A percentile compares a stretch with the other conserved stretches of the same genome.
These are phyloP conservation scores for Pseudodiploospora longispora DNA, from an alignment of 2,329 filamentous ascomycete genomes.

Conservation along the genomic window DNA sequence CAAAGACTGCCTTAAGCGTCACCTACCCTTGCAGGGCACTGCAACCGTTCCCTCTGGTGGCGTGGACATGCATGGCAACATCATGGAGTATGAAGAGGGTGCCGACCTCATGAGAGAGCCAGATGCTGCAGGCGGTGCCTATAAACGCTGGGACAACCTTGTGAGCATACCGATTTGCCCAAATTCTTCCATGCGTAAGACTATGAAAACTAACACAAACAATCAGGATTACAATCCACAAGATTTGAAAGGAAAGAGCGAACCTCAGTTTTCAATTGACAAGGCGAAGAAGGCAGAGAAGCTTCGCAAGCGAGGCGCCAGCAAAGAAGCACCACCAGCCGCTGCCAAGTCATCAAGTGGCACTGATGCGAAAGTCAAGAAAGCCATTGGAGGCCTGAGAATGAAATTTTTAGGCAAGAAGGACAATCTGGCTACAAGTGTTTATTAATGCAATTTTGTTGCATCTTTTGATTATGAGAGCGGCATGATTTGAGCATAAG, in stretches of 20 bases:
- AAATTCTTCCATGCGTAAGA: not conserved
- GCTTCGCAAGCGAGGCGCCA: constrained; percentile 16
- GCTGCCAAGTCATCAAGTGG: constrained; percentile 19
- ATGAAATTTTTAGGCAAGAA: too few relatives aligned
- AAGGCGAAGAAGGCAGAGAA: constrained; percentile 55
- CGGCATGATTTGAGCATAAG: too few relatives aligned
- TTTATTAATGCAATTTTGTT: too few relatives aligned
- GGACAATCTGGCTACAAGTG: too few relatives aligned
- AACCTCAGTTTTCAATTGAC: constrained; percentile 66
- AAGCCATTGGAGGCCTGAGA: too few relatives aligned
- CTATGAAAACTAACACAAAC: constrained; percentile 7
- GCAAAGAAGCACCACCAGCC: not conserved
- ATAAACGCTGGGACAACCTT: constrained; percentile 65
- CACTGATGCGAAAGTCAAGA: constrained; percentile 35
- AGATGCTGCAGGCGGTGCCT: constrained; percentile 62
- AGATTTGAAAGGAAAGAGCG: constrained; percentile 76
- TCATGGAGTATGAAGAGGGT: constrained; percentile 78
- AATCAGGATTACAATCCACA: constrained; percentile 59
- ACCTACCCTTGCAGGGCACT: constrained; percentile 74
- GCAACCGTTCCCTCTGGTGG: constrained; percentile 68
- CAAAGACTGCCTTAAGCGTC: constrained; percentile 60
- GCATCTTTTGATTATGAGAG: too few relatives aligned
- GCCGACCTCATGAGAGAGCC: constrained; percentile 73
- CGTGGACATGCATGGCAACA: constrained; percentile 57
- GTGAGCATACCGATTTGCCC: constrained; percentile 43